Evolutionary conservation across 2,329 filamentous ascomycete species (phyloP).

Genomic region (Ophiostoma himal-ulmi): DNA sequence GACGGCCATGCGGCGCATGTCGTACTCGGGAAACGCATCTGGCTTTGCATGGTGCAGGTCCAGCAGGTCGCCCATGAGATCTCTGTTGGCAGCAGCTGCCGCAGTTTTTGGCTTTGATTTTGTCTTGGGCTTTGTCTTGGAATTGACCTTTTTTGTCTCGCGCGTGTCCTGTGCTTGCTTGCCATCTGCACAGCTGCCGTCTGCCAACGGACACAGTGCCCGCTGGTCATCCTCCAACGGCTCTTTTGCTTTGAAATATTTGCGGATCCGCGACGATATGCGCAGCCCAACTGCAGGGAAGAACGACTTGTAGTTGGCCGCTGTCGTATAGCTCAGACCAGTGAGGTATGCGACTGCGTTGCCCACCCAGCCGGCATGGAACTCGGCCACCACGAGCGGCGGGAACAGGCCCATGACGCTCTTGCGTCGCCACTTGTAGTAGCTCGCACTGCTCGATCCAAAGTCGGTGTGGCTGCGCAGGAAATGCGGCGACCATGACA

Average conservation of each 20-base stretch:
- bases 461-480: constrained; percentile 41
- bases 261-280: constrained; percentile 17
- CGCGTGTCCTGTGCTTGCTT: neutral
- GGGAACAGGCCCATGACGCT: constrained; percentile 50
- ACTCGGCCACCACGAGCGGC: constrained; percentile 35
- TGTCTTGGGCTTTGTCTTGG: neutral
- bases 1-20: constrained; percentile 47
- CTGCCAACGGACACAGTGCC: neutral
- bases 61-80: constrained; percentile 45
- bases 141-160: neutral
- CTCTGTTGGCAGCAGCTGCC: constrained; percentile 30
- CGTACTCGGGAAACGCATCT: constrained; percentile 40
- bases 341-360: constrained; percentile 38
- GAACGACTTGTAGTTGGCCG: constrained; percentile 42
- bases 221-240: neutral
- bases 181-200: neutral
- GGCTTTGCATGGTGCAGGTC: constrained; percentile 41
- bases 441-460: constrained; percentile 44
- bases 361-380: constrained; percentile 34
- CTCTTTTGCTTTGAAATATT: neutral
- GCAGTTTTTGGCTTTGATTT: neutral
- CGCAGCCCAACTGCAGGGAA: constrained; percentile 35
- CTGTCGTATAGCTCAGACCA: constrained; percentile 41
- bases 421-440: constrained; percentile 47
- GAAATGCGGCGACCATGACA: constrained; percentile 49